Conservation (phyloP, 345 rosid species). For the Melaleuca alternifolia region DNA sequence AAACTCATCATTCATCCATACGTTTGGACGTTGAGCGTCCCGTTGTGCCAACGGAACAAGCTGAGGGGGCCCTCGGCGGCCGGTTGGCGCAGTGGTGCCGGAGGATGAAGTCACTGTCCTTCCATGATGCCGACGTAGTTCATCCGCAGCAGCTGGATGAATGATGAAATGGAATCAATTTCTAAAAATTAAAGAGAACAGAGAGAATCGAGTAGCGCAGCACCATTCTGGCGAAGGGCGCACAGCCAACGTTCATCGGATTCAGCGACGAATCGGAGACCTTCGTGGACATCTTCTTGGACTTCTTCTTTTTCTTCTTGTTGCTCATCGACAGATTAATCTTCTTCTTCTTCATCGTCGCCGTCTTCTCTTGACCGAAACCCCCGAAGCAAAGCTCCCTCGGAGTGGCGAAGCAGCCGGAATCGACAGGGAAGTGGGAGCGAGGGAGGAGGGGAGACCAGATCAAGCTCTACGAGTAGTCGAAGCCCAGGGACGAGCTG, state of each 20-base stretch:
- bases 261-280: conserved; percentile 25
- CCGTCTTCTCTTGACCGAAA: conserved; percentile 12
- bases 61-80: too few relatives aligned
- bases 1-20: too few relatives aligned
- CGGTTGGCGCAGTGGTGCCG: too few relatives aligned
- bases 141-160: too few relatives aligned
- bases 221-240: conserved; percentile 41
- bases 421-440: conserved; percentile 25
- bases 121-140: too few relatives aligned
- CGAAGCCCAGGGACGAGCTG: conserved; percentile 60
- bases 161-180: neutral
- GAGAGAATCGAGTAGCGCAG: too few relatives aligned
- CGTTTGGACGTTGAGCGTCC: conserved; percentile 30
- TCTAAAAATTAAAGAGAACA: too few relatives aligned
- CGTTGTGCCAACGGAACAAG: too few relatives aligned
- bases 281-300: neutral
- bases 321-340: neutral
- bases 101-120: too few relatives aligned
- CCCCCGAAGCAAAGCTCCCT: conserved; percentile 7
- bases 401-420: conserved; percentile 24
- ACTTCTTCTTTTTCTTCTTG: neutral
- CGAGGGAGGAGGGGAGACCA: conserved; percentile 84
- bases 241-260: conserved; percentile 31
- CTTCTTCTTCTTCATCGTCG: conserved; percentile 14
- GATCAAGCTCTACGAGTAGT: conserved; percentile 67